These are phyloP conservation scores for Penicillium concentricum DNA, from an alignment of 2,329 filamentous ascomycete species.

Conservation along the genomic window DNA sequence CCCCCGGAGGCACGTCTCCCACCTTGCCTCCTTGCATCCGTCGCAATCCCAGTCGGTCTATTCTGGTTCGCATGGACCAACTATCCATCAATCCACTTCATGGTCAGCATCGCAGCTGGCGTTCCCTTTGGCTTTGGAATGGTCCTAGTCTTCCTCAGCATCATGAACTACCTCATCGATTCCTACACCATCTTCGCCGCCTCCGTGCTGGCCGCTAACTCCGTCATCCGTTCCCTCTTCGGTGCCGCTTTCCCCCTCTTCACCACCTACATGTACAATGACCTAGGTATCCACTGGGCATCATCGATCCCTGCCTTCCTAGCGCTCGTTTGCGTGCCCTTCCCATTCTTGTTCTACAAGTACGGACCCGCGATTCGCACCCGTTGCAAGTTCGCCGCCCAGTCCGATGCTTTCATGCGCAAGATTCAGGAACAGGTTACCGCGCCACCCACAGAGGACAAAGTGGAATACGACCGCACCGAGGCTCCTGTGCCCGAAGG, in stretches of 20 bases:
- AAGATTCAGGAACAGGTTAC: constrained; percentile 32
- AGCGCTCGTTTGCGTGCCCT: constrained; percentile 26
- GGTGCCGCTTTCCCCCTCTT: constrained; percentile 30
- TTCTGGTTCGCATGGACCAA: constrained; percentile 38
- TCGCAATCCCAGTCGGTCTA: constrained; percentile 27
- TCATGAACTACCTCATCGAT: constrained; percentile 31
- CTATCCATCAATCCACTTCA: constrained; percentile 25
- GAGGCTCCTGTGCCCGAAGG: constrained; percentile 31
- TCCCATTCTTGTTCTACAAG: constrained; percentile 31
- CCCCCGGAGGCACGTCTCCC: constrained; percentile 31
- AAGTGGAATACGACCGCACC: constrained; percentile 32
- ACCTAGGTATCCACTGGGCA: constrained; percentile 29
- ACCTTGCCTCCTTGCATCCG: constrained; percentile 25
- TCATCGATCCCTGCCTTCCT: constrained; percentile 27
- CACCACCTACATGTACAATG: constrained; percentile 27
- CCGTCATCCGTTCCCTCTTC: constrained; percentile 26
- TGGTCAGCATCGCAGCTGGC: constrained; percentile 25
- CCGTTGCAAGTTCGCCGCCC: constrained; percentile 28
- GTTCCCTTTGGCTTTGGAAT: constrained; percentile 29
- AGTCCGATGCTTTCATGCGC: constrained; percentile 39
- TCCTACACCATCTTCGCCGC: constrained; percentile 29
- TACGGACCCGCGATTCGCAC: constrained; percentile 23
- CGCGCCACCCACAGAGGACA: constrained; percentile 17
- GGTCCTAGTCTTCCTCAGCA: constrained; percentile 26
- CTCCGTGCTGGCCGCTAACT: constrained; percentile 27